Conservation (phyloP, 2,329 filamentous ascomycete species). For the Colletotrichum somersetense region DNA sequence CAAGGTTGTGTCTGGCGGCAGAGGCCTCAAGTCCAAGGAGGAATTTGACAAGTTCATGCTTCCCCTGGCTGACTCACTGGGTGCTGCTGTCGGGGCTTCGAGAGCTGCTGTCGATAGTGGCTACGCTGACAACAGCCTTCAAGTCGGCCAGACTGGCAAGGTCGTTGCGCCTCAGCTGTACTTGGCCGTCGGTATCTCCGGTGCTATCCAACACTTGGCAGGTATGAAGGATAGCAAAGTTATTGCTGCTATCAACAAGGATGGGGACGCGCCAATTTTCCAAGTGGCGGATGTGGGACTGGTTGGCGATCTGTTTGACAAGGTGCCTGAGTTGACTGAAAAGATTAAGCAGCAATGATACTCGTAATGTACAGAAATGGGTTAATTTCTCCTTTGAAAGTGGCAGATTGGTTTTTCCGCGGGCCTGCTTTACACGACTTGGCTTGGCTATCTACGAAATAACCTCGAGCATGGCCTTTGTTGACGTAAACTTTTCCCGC, state of each 20-base stretch:
- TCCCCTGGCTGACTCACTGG: slow-evolving; percentile 90
- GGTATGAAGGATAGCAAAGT: slow-evolving; percentile 99
- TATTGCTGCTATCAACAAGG: slow-evolving; percentile 99
- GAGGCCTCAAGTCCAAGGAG: slow-evolving; percentile 97
- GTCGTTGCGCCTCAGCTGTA: slow-evolving; percentile 97
- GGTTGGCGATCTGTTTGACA: slow-evolving; percentile 95
- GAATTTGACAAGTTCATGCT: slow-evolving; percentile 95
- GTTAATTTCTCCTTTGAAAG: slow-evolving; percentile 13
- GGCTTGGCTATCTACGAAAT: slow-evolving; percentile 56
- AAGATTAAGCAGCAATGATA: slow-evolving; percentile 75
- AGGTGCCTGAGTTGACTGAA: slow-evolving; percentile 94
- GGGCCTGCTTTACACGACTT: background rate
- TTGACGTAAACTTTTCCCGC: slow-evolving; percentile 76
- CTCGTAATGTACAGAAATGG: slow-evolving; percentile 10
- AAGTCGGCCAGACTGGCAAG: slow-evolving; percentile 98
- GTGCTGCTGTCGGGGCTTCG: slow-evolving; percentile 95
- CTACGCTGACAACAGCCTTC: slow-evolving; percentile 97
- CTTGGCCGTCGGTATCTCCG: slow-evolving; percentile 94
- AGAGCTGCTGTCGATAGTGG: slow-evolving; percentile 96
- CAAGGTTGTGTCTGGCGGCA: slow-evolving; percentile 91
- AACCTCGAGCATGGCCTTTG: slow-evolving; percentile 66
- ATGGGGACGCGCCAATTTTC: slow-evolving; percentile 96
- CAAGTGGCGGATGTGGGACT: slow-evolving; percentile 96
- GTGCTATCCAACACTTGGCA: slow-evolving; percentile 96
- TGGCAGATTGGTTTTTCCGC: background rate